phyloP scores from a whole-genome alignment of 768 basidiomycete genomes.

The Phlebiopsis flavidoalba region DNA sequence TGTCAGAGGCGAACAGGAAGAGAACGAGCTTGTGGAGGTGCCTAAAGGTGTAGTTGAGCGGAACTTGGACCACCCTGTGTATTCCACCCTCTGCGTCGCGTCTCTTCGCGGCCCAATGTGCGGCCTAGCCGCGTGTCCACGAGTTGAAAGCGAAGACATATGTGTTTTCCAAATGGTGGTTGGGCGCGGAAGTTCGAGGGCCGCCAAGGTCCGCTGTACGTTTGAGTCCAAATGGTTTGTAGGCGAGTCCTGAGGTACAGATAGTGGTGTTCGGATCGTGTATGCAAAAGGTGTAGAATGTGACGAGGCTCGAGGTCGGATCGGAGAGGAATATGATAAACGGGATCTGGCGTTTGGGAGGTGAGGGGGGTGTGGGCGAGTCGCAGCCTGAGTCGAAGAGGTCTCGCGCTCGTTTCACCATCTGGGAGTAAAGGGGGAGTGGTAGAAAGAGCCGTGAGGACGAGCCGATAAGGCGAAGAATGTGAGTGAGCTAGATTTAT shows the following conservation, averaged over 20 bases:
- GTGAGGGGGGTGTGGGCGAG: conserved; percentile 23
- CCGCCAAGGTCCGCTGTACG: conserved; percentile 30
- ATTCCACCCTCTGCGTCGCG: conserved; percentile 36
- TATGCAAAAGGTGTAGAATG: conserved; percentile 25
- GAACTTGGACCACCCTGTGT: conserved; percentile 64
- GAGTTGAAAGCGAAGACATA: conserved; percentile 61
- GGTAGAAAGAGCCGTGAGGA: neutral
- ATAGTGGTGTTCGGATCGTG: conserved; percentile 19
- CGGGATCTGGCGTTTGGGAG: conserved; percentile 21
- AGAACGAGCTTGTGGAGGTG: conserved; percentile 59
- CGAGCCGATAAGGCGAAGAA: neutral
- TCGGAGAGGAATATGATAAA: conserved; percentile 17
- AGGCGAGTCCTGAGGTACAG: conserved; percentile 58
- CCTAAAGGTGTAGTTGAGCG: conserved; percentile 62
- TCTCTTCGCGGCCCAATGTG: neutral
- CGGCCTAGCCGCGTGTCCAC: conserved; percentile 17
- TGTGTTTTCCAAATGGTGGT: conserved; percentile 55
- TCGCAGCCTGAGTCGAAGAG: conserved; percentile 15
- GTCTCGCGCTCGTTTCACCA: conserved; percentile 28
- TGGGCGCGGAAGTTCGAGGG: conserved; percentile 31
- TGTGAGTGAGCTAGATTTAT: neutral
- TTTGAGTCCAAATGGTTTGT: conserved; percentile 62
- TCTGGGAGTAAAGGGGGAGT: neutral
- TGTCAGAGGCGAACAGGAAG: conserved; percentile 46
- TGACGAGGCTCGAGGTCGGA: conserved; percentile 29